Percentiles rank a stretch among this genome's conserved stretches.
These are phyloP conservation scores for Porpolomopsis calyptriformis DNA, from an alignment of 768 basidiomycete genomes.

Conservation along the genomic window DNA sequence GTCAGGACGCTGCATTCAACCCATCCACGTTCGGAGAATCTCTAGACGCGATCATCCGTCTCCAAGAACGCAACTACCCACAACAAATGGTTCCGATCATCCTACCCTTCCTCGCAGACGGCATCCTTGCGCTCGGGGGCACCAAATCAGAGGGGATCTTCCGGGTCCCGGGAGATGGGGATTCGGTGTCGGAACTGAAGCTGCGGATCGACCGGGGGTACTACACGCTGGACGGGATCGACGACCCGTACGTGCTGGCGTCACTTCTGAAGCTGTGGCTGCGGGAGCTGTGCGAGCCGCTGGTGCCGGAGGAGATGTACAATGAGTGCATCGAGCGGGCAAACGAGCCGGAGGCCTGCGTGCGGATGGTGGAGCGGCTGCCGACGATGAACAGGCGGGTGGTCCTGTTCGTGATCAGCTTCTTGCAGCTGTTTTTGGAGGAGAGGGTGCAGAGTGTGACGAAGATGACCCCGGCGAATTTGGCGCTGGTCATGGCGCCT, in stretches of 20 bases:
- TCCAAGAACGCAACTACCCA: constrained; percentile 82
- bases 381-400: constrained; percentile 84
- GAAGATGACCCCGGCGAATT: constrained; percentile 84
- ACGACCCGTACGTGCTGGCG: constrained; percentile 84
- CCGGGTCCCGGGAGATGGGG: constrained; percentile 83
- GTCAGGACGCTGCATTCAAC: constrained; percentile 84
- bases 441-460: constrained; percentile 61
- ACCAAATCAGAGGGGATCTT: constrained; percentile 84
- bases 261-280: constrained; percentile 91
- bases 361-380: constrained; percentile 63
- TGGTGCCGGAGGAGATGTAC: constrained; percentile 85
- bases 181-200: constrained; percentile 80
- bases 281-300: constrained; percentile 83
- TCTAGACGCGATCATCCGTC: constrained; percentile 68
- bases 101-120: constrained; percentile 86
- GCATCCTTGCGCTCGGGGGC: constrained; percentile 82
- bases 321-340: constrained; percentile 75
- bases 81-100: constrained; percentile 82
- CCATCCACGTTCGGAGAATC: constrained; percentile 92
- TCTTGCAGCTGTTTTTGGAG: constrained; percentile 80
- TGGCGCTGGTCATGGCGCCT: constrained; percentile 87
- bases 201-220: constrained; percentile 85
- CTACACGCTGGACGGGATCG: constrained; percentile 81
- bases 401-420: constrained; percentile 80
- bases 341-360: constrained; percentile 55